Conservation (phyloP, 2,329 filamentous ascomycete species). For the Colletotrichum liriopes region DNA sequence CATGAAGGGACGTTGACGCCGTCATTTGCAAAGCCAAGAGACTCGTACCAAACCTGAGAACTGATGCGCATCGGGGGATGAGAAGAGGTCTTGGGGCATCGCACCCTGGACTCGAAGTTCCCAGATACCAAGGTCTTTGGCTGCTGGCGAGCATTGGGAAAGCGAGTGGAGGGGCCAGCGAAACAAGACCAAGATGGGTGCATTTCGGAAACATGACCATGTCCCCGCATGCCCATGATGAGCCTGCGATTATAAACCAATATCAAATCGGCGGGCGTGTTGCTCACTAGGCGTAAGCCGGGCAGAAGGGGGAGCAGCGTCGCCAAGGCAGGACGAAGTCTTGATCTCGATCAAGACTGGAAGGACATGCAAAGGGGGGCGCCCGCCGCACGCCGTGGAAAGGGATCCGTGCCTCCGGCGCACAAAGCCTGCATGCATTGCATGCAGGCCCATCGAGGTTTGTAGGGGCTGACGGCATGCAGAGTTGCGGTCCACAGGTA, state of each 20-base stretch:
- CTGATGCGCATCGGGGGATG: not conserved
- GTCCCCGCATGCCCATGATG: not conserved
- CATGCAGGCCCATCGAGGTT: conserved; percentile 24
- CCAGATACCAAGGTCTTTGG: not conserved
- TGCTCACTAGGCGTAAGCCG: not conserved
- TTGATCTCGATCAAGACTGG: not conserved
- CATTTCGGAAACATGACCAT: not conserved
- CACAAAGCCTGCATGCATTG: conserved; percentile 1
- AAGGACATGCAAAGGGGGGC: not conserved
- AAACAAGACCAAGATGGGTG: not conserved
- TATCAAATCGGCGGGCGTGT: not conserved
- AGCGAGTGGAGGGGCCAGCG: not conserved
- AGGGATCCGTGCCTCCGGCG: conserved; percentile 37
- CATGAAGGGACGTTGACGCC: no score
- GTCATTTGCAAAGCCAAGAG: no score
- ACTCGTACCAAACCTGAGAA: not conserved
- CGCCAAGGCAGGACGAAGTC: conserved; percentile 6
- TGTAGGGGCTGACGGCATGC: not conserved
- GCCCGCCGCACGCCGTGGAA: conserved; percentile 24
- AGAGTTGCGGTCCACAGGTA: not conserved
- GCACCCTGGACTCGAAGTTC: not conserved
- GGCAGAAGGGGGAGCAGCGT: not conserved
- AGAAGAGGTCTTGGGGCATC: not conserved
- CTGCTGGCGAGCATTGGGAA: not conserved
- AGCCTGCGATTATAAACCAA: not conserved